A percentile compares a stretch with the other conserved stretches of the same genome.
These are phyloP conservation scores for Penicillium frequentans DNA, from an alignment of 2,329 filamentous ascomycete genomes.

Conservation along the genomic window DNA sequence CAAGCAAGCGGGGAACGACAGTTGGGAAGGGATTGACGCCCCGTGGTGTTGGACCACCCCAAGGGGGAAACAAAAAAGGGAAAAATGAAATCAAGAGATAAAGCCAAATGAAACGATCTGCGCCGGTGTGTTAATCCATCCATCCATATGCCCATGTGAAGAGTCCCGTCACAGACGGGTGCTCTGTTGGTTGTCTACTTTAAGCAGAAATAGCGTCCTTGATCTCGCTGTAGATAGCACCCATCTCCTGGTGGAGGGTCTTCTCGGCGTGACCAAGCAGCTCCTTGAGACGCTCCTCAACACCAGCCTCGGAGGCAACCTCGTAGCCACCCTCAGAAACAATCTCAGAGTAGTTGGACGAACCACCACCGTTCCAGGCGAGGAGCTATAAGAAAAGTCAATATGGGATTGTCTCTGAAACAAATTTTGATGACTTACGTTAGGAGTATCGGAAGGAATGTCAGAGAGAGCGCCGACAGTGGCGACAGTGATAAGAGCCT, in stretches of 20 bases:
- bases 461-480: slow-evolving; percentile 76
- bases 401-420: neutral
- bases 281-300: slow-evolving; percentile 40
- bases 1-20: slow-evolving; percentile 18
- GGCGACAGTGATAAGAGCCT: slow-evolving; percentile 77
- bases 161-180: slow-evolving; percentile 21
- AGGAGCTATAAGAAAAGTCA: slow-evolving; percentile 60
- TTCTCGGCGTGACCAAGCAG: slow-evolving; percentile 52
- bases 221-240: slow-evolving; percentile 45
- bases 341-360: slow-evolving; percentile 85
- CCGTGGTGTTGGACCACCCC: slow-evolving; percentile 14
- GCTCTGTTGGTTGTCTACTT: slow-evolving; percentile 35
- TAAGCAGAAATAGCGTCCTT: slow-evolving; percentile 44
- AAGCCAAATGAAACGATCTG: slow-evolving; percentile 22
- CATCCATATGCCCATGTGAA: slow-evolving; percentile 23
- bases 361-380: slow-evolving; percentile 97
- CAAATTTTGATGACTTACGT: slow-evolving; percentile 53
- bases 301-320: slow-evolving; percentile 35
- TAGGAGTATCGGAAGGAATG: slow-evolving; percentile 82
- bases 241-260: slow-evolving; percentile 46
- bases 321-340: slow-evolving; percentile 72
- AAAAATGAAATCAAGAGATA: neutral
- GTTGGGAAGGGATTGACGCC: slow-evolving; percentile 22
- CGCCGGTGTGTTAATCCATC: slow-evolving; percentile 30
- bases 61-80: neutral